A percentile compares a stretch with the other conserved stretches of the same genome.
Evolutionary conservation across 345 rosid species (phyloP).

Genomic region (Rhizophora mangle): DNA sequence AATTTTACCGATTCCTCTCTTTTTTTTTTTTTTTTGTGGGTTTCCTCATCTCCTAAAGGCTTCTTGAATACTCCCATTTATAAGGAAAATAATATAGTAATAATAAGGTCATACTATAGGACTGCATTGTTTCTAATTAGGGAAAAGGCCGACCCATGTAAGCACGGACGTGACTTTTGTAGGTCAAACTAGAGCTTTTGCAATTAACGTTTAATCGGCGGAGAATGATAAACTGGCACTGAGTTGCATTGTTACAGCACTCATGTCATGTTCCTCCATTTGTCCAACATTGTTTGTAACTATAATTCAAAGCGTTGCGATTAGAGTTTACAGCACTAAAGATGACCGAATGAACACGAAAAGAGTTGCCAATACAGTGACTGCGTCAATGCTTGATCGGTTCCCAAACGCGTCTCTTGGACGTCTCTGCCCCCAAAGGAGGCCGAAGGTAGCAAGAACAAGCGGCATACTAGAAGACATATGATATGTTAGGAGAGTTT

Average conservation of each 20-base stretch:
- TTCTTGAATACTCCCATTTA: no score
- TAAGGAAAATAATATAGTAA: no score
- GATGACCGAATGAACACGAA: neutral
- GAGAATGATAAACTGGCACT: slow-evolving; percentile 26
- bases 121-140: no score
- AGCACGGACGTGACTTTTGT: neutral
- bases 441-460: slow-evolving; percentile 8
- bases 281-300: slow-evolving; percentile 24
- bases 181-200: neutral
- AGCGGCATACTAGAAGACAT: slow-evolving; percentile 17
- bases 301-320: neutral
- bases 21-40: no score
- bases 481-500: slow-evolving; percentile 13
- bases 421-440: slow-evolving; percentile 25
- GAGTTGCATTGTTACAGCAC: slow-evolving; percentile 19
- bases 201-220: neutral
- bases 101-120: no score
- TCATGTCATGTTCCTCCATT: slow-evolving; percentile 38
- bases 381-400: slow-evolving; percentile 8
- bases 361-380: slow-evolving; percentile 1
- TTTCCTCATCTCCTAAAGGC: no score
- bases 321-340: neutral
- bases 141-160: neutral
- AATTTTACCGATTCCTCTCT: no score
- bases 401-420: slow-evolving; percentile 18